Base-by-base conservation (phyloP, 495 filamentous ascomycete genomes). In the Trichoderma gamsii region DNA sequence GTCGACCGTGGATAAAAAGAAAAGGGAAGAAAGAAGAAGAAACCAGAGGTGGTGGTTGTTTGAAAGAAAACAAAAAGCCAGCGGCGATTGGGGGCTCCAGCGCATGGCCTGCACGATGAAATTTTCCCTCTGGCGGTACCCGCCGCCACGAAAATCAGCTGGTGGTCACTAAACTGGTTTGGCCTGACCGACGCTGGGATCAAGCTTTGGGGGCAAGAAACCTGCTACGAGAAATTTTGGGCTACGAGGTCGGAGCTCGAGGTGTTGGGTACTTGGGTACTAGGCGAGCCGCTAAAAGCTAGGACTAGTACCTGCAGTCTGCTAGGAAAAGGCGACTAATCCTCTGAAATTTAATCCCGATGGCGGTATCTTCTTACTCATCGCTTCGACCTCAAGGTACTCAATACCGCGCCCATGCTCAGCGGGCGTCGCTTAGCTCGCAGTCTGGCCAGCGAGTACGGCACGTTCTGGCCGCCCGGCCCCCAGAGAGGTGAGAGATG, bases 401-500 rank as follows among this genome's bases (percentile, higher is more conserved):
- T 25, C n/a, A 4, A 7, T 25, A 56, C 51, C 0, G 51, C 51
- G 51, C 7, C n/a, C 18, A 25, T 25, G 51, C n/a, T 16, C 51
- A 25, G 51, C 51, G 51, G n/a, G 51, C 51, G 51, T n/a, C 51
- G 21, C 51, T 56, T 56, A 25, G 51, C 51, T 56, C 51, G 51
- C 4, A 16, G n/a, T 23, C 18, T 27, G 21, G n/a, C n/a, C 51
- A 9, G 51, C 51, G 21, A 56, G 8, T 16, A 56, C 51, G 51
- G 51, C 51, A 56, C n/a, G 51, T 56, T 25, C 25, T n/a, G n/a
- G 51, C 51, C n/a, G 16, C 51, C 7, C 18, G 51, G 51, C 51
- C n/a, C 44, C 35, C 35, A 38, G 43, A 46, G 43, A 46, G 18
- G 9, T 3, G 12, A 18, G 13, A 46, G 12, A 12, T 46, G 12